Conservation (phyloP, 2,329 filamentous ascomycete genomes). For the Diaporthe batatas region DNA sequence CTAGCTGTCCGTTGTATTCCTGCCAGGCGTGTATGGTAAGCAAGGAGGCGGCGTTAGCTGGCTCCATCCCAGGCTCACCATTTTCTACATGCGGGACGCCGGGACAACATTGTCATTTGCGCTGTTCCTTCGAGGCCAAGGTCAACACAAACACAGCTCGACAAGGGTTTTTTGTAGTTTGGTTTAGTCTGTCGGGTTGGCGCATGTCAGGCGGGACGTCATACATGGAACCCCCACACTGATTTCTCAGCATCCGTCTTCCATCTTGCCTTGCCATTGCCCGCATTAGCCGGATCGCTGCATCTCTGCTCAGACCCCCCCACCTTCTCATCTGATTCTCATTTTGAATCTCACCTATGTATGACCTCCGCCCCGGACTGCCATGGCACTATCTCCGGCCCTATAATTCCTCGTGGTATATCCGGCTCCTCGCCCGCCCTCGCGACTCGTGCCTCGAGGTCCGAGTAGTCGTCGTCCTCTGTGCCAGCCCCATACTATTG, state of each 20-base stretch:
- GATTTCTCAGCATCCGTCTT: neutral
- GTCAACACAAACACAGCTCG: neutral
- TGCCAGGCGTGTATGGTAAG: neutral
- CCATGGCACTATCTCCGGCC: neutral
- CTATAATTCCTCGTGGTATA: neutral
- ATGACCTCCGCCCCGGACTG: neutral
- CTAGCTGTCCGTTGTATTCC: too few species aligned
- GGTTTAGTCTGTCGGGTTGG: too few species aligned
- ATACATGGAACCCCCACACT: neutral
- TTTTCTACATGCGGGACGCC: neutral
- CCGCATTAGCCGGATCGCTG: neutral
- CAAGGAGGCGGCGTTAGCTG: neutral
- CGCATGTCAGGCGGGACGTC: neutral
- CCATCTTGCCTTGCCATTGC: too few species aligned
- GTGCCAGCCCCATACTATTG: neutral
- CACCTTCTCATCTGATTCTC: conserved; percentile 4
- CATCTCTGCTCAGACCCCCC: neutral
- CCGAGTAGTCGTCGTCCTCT: neutral
- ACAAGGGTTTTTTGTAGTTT: neutral
- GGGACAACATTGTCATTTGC: neutral
- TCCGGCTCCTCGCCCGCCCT: too few species aligned
- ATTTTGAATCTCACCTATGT: conserved; percentile 18
- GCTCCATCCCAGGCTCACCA: conserved; percentile 9
- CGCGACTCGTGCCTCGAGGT: neutral
- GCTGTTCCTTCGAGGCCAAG: neutral